Conservation (phyloP, 495 filamentous ascomycete species). For the Penicillium arizonense region DNA sequence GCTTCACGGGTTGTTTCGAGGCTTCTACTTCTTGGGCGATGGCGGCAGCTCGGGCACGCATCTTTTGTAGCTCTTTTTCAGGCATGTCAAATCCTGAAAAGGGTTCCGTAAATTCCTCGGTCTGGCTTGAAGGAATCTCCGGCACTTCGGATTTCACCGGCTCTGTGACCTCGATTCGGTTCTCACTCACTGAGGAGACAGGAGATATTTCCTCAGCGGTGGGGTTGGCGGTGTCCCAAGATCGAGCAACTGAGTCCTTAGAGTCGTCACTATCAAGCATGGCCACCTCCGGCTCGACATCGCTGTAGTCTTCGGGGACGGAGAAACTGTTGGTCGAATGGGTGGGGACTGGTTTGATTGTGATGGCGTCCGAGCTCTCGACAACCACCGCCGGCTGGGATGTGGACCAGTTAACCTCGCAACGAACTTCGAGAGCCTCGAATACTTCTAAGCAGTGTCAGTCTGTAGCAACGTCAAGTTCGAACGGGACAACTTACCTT, state of each 20-base stretch:
- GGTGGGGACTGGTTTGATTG: slow-evolving; percentile 1
- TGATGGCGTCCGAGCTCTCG: neutral
- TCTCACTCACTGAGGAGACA: neutral
- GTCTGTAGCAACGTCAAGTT: neutral
- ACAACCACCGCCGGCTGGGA: neutral
- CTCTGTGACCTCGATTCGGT: neutral
- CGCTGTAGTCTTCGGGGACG: slow-evolving; percentile 36
- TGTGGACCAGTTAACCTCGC: slow-evolving; percentile 31
- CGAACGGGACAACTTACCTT: slow-evolving; percentile 28
- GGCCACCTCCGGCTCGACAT: neutral
- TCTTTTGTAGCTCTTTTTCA: no score
- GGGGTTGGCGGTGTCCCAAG: neutral
- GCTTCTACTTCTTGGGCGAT: no score
- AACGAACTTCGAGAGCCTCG: slow-evolving; percentile 37
- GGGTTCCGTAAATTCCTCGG: no score
- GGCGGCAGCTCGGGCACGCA: no score
- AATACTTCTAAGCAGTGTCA: slow-evolving; percentile 34
- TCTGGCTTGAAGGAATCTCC: no score
- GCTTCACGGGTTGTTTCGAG: no score
- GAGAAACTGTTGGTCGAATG: slow-evolving; percentile 39
- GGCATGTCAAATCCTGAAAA: no score
- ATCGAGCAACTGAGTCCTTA: neutral
- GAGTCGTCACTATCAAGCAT: neutral
- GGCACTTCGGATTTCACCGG: neutral
- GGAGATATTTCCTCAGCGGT: neutral